Percentiles rank a stretch among this genome's conserved stretches.
Conservation (phyloP, 2,329 filamentous ascomycete species). For the Plectosphaerella sp. region DNA sequence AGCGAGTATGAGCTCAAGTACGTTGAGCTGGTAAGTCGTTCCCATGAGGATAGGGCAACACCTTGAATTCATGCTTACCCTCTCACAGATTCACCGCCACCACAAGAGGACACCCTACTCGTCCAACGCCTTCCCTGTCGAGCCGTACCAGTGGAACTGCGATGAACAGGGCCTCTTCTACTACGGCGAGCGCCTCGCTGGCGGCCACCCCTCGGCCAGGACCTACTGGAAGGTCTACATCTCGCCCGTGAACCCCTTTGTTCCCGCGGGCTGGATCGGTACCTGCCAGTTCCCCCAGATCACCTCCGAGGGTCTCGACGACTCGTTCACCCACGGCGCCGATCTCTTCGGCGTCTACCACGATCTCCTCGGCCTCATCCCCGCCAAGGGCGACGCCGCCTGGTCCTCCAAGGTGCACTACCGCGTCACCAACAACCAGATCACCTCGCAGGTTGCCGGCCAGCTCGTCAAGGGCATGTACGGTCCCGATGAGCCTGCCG, state of each 20-base stretch:
- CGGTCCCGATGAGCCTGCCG: constrained; percentile 29
- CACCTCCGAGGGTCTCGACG: constrained; percentile 64
- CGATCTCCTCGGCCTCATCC: constrained; percentile 63
- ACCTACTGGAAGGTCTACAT: constrained; percentile 64
- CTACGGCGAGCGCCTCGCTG: constrained; percentile 55
- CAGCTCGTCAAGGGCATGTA: constrained; percentile 73
- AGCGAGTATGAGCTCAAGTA: constrained; percentile 63
- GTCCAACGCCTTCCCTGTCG: constrained; percentile 70
- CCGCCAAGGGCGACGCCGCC: constrained; percentile 34
- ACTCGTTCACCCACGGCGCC: constrained; percentile 71
- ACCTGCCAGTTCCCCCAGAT: constrained; percentile 81
- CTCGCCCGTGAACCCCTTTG: constrained; percentile 62
- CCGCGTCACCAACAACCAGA: constrained; percentile 76
- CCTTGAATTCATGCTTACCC: not conserved
- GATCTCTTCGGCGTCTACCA: constrained; percentile 76
- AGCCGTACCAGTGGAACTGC: constrained; percentile 71
- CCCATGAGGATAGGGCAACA: not conserved
- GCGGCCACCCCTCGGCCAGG: constrained; percentile 39
- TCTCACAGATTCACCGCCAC: constrained; percentile 65
- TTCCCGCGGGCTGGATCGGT: constrained; percentile 62
- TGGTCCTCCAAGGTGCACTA: constrained; percentile 49
- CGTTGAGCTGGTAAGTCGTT: constrained; percentile 64
- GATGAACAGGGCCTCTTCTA: constrained; percentile 65
- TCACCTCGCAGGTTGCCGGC: constrained; percentile 75
- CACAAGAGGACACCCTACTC: constrained; percentile 82